Conservation (phyloP, 1,284 basidiomycete species). For the Ganoderma lucidum region DNA sequence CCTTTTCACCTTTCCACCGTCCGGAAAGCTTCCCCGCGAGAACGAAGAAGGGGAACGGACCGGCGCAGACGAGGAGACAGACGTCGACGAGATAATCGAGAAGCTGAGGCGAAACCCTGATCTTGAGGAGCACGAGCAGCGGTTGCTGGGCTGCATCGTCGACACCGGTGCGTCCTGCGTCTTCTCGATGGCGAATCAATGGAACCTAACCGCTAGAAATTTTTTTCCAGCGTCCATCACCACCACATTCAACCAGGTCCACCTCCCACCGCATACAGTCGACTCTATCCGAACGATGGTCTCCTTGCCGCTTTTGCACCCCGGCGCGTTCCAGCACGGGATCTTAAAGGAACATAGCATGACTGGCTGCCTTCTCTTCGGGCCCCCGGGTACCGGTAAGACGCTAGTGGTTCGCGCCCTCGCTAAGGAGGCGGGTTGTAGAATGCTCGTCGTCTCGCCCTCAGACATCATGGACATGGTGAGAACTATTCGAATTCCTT, state of each 20-base stretch:
- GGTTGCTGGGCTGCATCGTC: conserved; percentile 84
- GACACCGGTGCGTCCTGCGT: conserved; percentile 65
- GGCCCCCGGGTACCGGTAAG: conserved; percentile 93
- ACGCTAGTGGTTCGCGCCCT: conserved; percentile 91
- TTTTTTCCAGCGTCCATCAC: conserved; percentile 64
- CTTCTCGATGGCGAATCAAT: conserved; percentile 13
- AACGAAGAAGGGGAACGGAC: conserved; percentile 49
- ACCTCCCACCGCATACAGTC: conserved; percentile 85
- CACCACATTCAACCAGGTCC: conserved; percentile 90
- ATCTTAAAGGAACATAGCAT: conserved; percentile 92
- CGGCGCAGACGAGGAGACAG: conserved; percentile 45
- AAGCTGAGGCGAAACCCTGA: conserved; percentile 76
- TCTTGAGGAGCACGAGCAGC: conserved; percentile 80
- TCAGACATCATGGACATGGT: conserved; percentile 93
- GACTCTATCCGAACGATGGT: conserved; percentile 92
- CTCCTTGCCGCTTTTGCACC: conserved; percentile 90
- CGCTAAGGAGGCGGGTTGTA: conserved; percentile 89
- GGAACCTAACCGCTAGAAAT: conserved; percentile 25
- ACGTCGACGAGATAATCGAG: conserved; percentile 78
- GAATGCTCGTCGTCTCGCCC: conserved; percentile 87
- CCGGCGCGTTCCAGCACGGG: conserved; percentile 89
- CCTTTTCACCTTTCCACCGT: conserved; percentile 56
- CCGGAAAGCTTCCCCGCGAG: conserved; percentile 47
- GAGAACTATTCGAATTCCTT: conserved; percentile 28
- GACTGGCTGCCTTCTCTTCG: conserved; percentile 88